Conservation (phyloP, 169 alveolate species). For the Cryptosporidium sp. region DNA sequence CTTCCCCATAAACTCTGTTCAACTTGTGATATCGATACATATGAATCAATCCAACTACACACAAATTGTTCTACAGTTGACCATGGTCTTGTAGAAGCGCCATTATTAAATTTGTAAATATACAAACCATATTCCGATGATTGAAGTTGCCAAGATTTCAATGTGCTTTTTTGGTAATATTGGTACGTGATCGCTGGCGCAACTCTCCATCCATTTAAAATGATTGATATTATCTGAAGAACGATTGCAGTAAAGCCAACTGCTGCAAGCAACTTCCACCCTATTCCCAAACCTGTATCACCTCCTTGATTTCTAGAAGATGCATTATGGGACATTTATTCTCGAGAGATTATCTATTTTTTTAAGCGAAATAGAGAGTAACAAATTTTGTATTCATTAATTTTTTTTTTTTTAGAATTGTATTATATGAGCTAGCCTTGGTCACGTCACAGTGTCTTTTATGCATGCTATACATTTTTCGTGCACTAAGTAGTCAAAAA, state of each 20-base stretch:
- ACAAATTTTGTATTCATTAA: background rate
- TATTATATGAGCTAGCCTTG: background rate
- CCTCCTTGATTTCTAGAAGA: constrained; percentile 54
- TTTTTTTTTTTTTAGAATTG: background rate
- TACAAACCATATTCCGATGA: constrained; percentile 64
- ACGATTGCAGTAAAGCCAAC: constrained; percentile 65
- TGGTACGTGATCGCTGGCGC: constrained; percentile 63
- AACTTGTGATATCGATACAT: constrained; percentile 61
- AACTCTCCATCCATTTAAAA: constrained; percentile 74
- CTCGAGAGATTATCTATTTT: background rate
- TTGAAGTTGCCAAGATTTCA: constrained; percentile 55
- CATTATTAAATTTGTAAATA: constrained; percentile 48
- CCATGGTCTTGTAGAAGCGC: constrained; percentile 76
- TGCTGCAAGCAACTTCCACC: constrained; percentile 71
- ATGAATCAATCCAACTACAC: constrained; percentile 73
- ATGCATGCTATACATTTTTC: constrained; percentile 16
- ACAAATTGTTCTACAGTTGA: constrained; percentile 67
- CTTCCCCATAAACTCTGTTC: constrained; percentile 72
- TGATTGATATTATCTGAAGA: constrained; percentile 57
- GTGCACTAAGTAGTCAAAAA: background rate
- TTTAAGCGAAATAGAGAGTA: background rate
- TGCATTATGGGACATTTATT: constrained; percentile 50
- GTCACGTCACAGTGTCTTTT: constrained; percentile 47
- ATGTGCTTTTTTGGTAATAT: constrained; percentile 26
- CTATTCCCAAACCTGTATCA: constrained; percentile 49